Base-by-base conservation (phyloP, 1,284 basidiomycete species). In the Apiotrichum mycotoxinovorans region DNA sequence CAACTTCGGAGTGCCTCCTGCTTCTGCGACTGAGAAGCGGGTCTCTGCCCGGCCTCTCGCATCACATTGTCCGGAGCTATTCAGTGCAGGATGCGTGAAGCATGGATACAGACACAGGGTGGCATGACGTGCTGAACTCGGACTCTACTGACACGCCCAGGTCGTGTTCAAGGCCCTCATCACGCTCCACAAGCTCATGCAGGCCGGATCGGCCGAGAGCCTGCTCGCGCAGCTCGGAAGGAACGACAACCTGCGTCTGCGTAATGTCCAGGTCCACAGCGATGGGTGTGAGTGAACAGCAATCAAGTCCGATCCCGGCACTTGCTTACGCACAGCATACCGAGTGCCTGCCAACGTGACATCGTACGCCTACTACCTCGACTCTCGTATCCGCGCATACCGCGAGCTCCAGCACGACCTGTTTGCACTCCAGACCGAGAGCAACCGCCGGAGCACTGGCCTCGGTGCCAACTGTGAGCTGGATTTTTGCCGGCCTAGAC, bases 81-180 rank as follows among this genome's bases (percentile, higher is more conserved):
- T n/a, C n/a, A n/a, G n/a, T n/a, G n/a, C n/a, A n/a, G n/a, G n/a
- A n/a, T n/a, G n/a, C n/a, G n/a, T n/a, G n/a, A n/a, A n/a, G n/a
- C n/a, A n/a, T n/a, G n/a, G n/a, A n/a, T n/a, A n/a, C n/a, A n/a
- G n/a, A n/a, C n/a, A n/a, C n/a, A n/a, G n/a, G n/a, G n/a, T n/a
- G n/a, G 30, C 30, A 30, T 12, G 30, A 12, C 7, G 30, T 7
- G 5, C 30, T 5, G 30, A 30, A 30, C 5, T 30, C 30, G 12
- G 30, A 30, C 30, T 2, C 41, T 23, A 47, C 56, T 20, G 52
- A 53, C 11, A 30, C 26, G 12, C 15, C 4, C 66, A 94, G 91
- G 83, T 96, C 65, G 93, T 92, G 18, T 96, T 98, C 85, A 98
- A 98, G 72, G 90, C 93, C 0, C 81, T 98, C 66, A 87, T 98